phyloP scores from a whole-genome alignment of 1,139 yeast species.

The Kazachstania sp. region DNA sequence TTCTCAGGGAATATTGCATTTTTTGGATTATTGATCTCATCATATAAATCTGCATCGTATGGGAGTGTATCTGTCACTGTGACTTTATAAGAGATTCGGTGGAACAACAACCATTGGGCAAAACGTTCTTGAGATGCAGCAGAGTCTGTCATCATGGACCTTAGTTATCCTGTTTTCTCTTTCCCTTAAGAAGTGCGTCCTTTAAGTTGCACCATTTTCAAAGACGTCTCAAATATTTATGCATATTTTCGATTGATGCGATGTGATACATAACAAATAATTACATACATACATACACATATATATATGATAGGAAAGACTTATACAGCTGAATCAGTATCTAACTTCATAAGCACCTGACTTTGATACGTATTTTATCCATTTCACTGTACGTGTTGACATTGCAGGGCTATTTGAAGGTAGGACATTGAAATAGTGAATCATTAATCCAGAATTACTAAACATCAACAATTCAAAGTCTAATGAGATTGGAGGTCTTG shows the following conservation, averaged over 20 bases:
- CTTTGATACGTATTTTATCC: constrained; percentile 72
- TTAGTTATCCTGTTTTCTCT: not conserved
- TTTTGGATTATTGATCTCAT: constrained; percentile 5
- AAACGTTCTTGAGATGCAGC: constrained; percentile 8
- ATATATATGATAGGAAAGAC: too few relatives aligned
- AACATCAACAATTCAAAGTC: constrained; percentile 68
- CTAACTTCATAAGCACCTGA: constrained; percentile 79
- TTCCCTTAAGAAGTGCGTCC: too few relatives aligned
- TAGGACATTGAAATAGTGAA: constrained; percentile 57
- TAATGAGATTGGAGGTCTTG: constrained; percentile 70
- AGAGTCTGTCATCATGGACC: not conserved
- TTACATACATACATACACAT: too few relatives aligned
- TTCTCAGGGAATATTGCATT: not conserved
- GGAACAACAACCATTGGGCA: constrained; percentile 9
- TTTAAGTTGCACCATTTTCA: not conserved
- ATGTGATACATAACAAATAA: too few relatives aligned
- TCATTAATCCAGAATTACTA: constrained; percentile 69
- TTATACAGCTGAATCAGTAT: constrained; percentile 31
- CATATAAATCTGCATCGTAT: constrained; percentile 8
- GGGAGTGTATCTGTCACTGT: constrained; percentile 3
- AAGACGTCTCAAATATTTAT: too few relatives aligned
- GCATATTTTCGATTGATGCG: too few relatives aligned
- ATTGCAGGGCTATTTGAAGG: not conserved
- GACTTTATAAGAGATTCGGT: constrained; percentile 5
- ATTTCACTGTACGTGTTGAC: constrained; percentile 53